These are phyloP conservation scores for Citrus inodora DNA, from an alignment of 345 rosid species.

Conservation along the genomic window DNA sequence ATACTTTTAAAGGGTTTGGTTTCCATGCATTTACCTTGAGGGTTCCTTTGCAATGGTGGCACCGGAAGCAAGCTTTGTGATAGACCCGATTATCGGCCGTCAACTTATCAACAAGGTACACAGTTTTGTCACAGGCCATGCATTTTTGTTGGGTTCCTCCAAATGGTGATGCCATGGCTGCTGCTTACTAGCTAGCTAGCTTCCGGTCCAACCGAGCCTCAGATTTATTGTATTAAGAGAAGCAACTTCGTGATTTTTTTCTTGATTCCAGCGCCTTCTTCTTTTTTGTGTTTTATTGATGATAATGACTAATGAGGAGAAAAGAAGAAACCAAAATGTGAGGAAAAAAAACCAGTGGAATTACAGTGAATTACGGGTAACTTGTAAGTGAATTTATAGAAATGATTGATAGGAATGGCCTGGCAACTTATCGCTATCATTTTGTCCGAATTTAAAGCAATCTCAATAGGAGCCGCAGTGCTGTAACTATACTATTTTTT, in stretches of 20 bases:
- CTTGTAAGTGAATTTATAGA: constrained; percentile 18
- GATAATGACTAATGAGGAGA: too few species aligned
- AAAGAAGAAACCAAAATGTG: not conserved
- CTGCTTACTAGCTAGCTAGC: not conserved
- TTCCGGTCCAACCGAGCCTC: not conserved
- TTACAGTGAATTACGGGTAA: constrained; percentile 27
- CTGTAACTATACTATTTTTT: not conserved
- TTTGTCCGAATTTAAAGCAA: constrained; percentile 35
- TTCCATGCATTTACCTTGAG: constrained; percentile 37
- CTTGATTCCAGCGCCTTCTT: too few species aligned
- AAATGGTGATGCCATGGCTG: constrained; percentile 32
- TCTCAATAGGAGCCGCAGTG: not conserved
- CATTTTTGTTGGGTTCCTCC: constrained; percentile 57
- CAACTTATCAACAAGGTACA: constrained; percentile 59
- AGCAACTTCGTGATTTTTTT: not conserved
- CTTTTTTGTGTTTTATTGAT: not conserved
- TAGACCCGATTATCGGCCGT: constrained; percentile 46
- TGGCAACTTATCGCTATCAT: constrained; percentile 15
- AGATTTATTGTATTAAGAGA: not conserved
- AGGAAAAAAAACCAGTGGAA: not conserved
- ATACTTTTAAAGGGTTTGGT: not conserved
- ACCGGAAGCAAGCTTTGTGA: constrained; percentile 62
- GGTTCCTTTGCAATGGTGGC: constrained; percentile 62
- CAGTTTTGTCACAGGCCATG: constrained; percentile 55
- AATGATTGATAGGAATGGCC: constrained; percentile 14